A percentile compares a stretch with the other conserved stretches of the same genome.
Conservation (phyloP, 2,329 filamentous ascomycete species). For the Fonsecaea pugnacius region DNA sequence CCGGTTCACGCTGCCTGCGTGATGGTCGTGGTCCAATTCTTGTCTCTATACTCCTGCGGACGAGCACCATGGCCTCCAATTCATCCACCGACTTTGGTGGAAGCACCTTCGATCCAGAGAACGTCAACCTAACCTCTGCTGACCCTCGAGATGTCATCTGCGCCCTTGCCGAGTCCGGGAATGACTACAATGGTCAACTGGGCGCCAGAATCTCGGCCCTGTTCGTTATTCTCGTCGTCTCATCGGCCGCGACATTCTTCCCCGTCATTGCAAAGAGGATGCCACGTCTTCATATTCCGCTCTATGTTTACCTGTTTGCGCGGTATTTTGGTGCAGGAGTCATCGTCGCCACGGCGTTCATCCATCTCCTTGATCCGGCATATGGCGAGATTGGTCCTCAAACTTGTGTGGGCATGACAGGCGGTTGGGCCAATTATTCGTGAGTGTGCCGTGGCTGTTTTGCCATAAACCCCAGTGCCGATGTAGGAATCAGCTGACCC, state of each 20-base stretch:
- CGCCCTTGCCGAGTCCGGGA: slow-evolving; percentile 52
- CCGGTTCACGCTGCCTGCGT: neutral
- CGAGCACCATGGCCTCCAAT: slow-evolving; percentile 4
- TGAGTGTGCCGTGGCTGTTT: neutral
- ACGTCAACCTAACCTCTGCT: slow-evolving; percentile 51
- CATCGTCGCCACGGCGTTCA: slow-evolving; percentile 54
- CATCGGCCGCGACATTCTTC: slow-evolving; percentile 50
- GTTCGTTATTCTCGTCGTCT: slow-evolving; percentile 53
- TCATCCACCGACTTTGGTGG: slow-evolving; percentile 1
- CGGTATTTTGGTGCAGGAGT: slow-evolving; percentile 55
- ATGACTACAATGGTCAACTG: slow-evolving; percentile 60
- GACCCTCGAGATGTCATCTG: slow-evolving; percentile 56
- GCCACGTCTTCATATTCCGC: slow-evolving; percentile 46
- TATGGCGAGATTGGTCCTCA: slow-evolving; percentile 51
- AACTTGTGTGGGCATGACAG: slow-evolving; percentile 60
- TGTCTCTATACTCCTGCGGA: neutral
- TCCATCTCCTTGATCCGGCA: slow-evolving; percentile 55
- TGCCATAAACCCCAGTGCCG: neutral
- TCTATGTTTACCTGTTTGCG: slow-evolving; percentile 53
- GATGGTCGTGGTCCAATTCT: neutral
- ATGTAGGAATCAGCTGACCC: neutral
- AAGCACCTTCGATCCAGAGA: slow-evolving; percentile 43
- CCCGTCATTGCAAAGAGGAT: slow-evolving; percentile 52
- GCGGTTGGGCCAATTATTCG: slow-evolving; percentile 50
- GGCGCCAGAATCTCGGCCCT: slow-evolving; percentile 51